phyloP scores from a whole-genome alignment of 2,329 filamentous ascomycete species.

The Paracamarosporium sp. region DNA sequence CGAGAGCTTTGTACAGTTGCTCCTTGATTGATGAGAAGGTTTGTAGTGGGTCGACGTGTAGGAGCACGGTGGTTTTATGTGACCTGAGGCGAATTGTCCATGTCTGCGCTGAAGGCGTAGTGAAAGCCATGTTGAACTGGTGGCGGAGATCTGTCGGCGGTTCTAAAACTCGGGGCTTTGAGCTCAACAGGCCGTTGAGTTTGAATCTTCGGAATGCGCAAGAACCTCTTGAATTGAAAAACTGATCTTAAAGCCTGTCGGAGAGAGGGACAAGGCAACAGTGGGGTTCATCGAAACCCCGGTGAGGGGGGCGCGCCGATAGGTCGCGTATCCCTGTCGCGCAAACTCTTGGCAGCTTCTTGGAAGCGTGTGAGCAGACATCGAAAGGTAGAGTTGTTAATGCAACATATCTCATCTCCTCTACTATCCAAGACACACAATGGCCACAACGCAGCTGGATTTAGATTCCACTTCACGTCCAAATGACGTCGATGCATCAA shows the following conservation, averaged over 20 bases:
- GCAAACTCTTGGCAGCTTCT: slow-evolving; percentile 1
- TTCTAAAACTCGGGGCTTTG: neutral
- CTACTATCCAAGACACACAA: neutral
- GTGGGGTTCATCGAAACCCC: neutral
- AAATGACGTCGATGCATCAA: neutral
- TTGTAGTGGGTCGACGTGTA: slow-evolving; percentile 53
- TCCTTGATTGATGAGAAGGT: slow-evolving; percentile 49
- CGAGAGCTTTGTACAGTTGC: slow-evolving; percentile 50
- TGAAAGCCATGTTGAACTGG: slow-evolving; percentile 20
- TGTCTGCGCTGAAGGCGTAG: slow-evolving; percentile 32
- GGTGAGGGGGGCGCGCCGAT: neutral
- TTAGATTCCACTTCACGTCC: neutral
- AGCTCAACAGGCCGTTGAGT: neutral
- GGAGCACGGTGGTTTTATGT: slow-evolving; percentile 53
- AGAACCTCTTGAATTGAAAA: neutral
- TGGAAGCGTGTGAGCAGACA: neutral
- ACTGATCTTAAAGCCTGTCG: neutral
- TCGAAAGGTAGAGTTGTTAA: neutral
- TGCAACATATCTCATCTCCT: neutral
- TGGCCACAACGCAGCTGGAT: slow-evolving; percentile 9
- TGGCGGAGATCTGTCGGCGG: neutral
- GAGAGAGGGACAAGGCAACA: neutral
- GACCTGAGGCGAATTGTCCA: slow-evolving; percentile 57
- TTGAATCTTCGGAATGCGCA: neutral
- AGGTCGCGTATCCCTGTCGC: neutral